Evolutionary conservation across 805 yeast species (phyloP).

Genomic region (Schwanniomyces pseudopolymorphus): DNA sequence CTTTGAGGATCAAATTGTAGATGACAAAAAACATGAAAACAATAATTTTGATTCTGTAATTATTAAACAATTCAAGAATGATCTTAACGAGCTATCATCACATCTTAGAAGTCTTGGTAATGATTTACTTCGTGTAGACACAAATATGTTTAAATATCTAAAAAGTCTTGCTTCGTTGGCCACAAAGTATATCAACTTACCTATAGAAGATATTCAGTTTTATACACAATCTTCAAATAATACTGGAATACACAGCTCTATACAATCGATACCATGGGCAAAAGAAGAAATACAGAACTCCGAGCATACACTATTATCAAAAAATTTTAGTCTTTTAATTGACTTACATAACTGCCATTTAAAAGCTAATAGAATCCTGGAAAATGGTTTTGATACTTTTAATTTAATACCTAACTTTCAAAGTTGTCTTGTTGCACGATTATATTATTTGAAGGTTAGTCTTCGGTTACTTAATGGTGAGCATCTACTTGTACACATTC

Average conservation of each 20-base stretch:
- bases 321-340: constrained; percentile 28
- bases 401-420: constrained; percentile 42
- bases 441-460: constrained; percentile 33
- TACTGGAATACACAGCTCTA: constrained; percentile 19
- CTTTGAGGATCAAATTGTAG: constrained; percentile 32
- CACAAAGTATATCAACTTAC: constrained; percentile 34
- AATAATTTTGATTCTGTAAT: constrained; percentile 34
- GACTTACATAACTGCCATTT: constrained; percentile 28
- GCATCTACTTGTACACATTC: constrained; percentile 32
- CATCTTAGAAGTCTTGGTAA: constrained; percentile 36
- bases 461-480: constrained; percentile 32
- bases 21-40: constrained; percentile 17
- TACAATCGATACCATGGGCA: constrained; percentile 32
- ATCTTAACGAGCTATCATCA: constrained; percentile 22
- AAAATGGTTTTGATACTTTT: constrained; percentile 24
- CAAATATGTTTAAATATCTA: constrained; percentile 34
- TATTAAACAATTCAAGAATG: constrained; percentile 29
- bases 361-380: constrained; percentile 21
- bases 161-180: constrained; percentile 33
- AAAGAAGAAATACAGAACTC: constrained; percentile 8
- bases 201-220: constrained; percentile 18
- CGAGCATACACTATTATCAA: constrained; percentile 21
- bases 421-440: constrained; percentile 32
- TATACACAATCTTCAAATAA: constrained; percentile 10
- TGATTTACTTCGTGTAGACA: constrained; percentile 32